Evolutionary conservation across 257 asterid genomes (phyloP).

Genomic region (Penstemon eatonii): DNA sequence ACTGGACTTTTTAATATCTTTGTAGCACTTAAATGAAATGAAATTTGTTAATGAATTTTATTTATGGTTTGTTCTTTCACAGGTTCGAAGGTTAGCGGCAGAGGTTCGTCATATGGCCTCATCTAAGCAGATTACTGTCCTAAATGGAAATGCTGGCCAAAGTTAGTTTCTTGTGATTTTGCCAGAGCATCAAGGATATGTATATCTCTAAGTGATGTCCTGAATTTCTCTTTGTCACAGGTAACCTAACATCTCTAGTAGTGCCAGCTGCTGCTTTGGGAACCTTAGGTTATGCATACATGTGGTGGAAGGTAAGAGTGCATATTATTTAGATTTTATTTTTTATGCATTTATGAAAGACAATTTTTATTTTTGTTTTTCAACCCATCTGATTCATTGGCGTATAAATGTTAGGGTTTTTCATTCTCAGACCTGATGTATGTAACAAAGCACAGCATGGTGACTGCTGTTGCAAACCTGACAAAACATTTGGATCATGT

Average conservation of each 20-base stretch:
- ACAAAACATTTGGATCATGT: slow-evolving; percentile 85
- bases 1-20: neutral
- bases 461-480: slow-evolving; percentile 79
- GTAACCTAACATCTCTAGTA: slow-evolving; percentile 49
- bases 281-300: slow-evolving; percentile 88
- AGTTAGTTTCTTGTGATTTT: slow-evolving; percentile 41
- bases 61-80: slow-evolving; percentile 26
- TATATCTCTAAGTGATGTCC: neutral
- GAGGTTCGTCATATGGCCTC: slow-evolving; percentile 70
- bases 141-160: slow-evolving; percentile 62
- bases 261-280: slow-evolving; percentile 79
- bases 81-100: slow-evolving; percentile 78
- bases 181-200: neutral
- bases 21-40: neutral
- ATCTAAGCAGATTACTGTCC: slow-evolving; percentile 56
- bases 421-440: slow-evolving; percentile 91
- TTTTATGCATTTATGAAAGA: neutral
- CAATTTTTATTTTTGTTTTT: slow-evolving; percentile 1
- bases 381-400: neutral
- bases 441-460: slow-evolving; percentile 82
- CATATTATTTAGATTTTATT: slow-evolving; percentile 15
- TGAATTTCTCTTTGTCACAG: slow-evolving; percentile 36
- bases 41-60: slow-evolving; percentile 1
- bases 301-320: slow-evolving; percentile 93
- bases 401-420: slow-evolving; percentile 55